Evolutionary conservation across 257 asterid species (phyloP), one percentile per base, ranked within the genome.

Genomic region (Cinchona pubescens): DNA sequence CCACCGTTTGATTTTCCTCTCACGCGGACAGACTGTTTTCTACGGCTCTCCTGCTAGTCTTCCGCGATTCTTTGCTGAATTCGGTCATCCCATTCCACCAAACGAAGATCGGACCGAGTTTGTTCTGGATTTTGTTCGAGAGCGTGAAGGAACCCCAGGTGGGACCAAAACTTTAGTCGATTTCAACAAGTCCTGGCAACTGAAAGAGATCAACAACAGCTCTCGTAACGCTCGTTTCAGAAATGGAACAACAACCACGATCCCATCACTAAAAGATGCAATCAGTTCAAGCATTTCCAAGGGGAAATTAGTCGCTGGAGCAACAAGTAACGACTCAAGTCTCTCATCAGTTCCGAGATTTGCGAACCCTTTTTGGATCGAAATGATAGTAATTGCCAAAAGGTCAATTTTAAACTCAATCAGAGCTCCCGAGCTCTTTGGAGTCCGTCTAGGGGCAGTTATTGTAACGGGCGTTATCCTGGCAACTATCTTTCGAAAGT

Each of bases 331-430:
- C 25, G 72, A 77, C 21, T 27, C 59, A 3, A 72, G 68, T 68
- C 75, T 78, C n/a, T 78, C 86, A 1, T 77, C 81, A 3, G 87
- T 84, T 14, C 83, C 85, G 3, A 72, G 78, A 51, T 84, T 82
- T 62, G 87, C 90, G 0, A 86, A 86, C 64, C 90, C 90, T 2
- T 73, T 82, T 16, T 86, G 88, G 89, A 72, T 72, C 0, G 90
- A 86, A 51, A 82, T 84, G 80, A 58, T 68, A 14, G 88, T 86
- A 58, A 80, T 86, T 0, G 86, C 83, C 43, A 86, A 84, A 37
- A 74, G 90, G 74, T 86, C 90, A 40, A 48, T 82, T 55, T 27
- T 76, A n/a, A 84, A 86, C 53, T 84, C 90, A 21, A 40, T 79
- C 34, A 61, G 90, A 45, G 79, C 83, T 8, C 88, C 88, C 0